Conservation (phyloP, 306 rosid species). For the Fagus sylvatica region DNA sequence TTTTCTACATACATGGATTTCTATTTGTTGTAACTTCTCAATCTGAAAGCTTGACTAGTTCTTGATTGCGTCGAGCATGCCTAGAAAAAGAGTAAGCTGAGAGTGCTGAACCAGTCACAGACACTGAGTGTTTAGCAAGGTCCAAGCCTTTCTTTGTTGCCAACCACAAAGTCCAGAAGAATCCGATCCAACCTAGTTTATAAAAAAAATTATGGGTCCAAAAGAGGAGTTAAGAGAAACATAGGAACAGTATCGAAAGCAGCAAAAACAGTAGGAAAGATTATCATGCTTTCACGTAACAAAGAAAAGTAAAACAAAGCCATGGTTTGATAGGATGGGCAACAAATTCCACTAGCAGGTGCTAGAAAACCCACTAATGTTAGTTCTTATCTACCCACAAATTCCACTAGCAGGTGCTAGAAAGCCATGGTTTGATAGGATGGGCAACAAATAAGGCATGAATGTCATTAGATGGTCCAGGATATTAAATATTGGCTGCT, state of each 20-base stretch:
- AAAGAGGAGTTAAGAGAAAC: not conserved
- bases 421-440: no score
- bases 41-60: not conserved
- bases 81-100: slow-evolving; percentile 59
- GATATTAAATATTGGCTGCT: not conserved
- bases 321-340: not conserved
- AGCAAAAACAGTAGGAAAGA: not conserved
- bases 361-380: no score
- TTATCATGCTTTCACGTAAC: not conserved
- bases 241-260: not conserved
- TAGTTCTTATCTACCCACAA: no score
- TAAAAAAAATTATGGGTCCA: not conserved
- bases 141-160: slow-evolving; percentile 54
- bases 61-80: slow-evolving; percentile 30
- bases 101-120: slow-evolving; percentile 50
- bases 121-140: slow-evolving; percentile 57
- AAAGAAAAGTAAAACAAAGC: not conserved
- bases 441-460: not conserved
- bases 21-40: slow-evolving; percentile 11
- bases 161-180: slow-evolving; percentile 60
- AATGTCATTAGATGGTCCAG: not conserved
- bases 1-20: not conserved
- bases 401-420: no score
- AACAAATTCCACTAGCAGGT: not conserved
- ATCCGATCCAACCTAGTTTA: slow-evolving; percentile 75